Base-by-base conservation (phyloP, 1,284 basidiomycete species). In the Cutaneotrichosporon cutaneum region DNA sequence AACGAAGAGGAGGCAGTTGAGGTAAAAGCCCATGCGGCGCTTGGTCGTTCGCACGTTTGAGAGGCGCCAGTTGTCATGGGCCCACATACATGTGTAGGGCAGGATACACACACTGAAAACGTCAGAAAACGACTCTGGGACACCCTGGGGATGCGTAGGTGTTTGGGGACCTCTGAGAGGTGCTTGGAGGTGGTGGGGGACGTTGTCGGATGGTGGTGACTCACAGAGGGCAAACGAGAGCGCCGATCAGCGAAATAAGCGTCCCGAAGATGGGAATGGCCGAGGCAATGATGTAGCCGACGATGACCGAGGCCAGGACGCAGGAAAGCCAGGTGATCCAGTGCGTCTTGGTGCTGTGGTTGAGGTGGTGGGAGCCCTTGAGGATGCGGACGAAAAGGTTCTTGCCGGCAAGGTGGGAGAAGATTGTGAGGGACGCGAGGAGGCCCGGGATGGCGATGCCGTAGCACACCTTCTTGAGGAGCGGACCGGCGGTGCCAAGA, bases 341-440 rank as follows among this genome's bases (percentile, higher is more conserved):
- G 54, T 87, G 86, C 7, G 82, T 76, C 18, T 79, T 10, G 0
- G 86, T 87, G 66, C 86, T 85, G 21, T 78, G 80, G 66, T 86
- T 82, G 59, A 88, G 72, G 72, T 88, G 87, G n/a, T 74, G 74
- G 11, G 83, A 82, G 63, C 82, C 81, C 16, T 85, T 81, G 70
- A 88, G 85, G 59, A 85, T 65, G 13, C 86, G 82, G 61, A 88
- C 81, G 69, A 88, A 88, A 58, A 87, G 68, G 55, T 85, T 82
- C 72, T 87, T 87, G 39, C 85, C 84, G 16, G 84, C 82, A 16
- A 60, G 54, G 59, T 74, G 74, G 52, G 63, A 67, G 62, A 74
- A 73, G 52, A 79, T 60, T 33, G 71, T 68, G 39, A 68, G 66
- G 16, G 68, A 67, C 27, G 74, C 72, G 50, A 78, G 59, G 14